Percentiles rank a stretch among this genome's conserved stretches.
Evolutionary conservation across 164 flowering plant species (phyloP).

Genomic region (Dillenia suffruticosa): DNA sequence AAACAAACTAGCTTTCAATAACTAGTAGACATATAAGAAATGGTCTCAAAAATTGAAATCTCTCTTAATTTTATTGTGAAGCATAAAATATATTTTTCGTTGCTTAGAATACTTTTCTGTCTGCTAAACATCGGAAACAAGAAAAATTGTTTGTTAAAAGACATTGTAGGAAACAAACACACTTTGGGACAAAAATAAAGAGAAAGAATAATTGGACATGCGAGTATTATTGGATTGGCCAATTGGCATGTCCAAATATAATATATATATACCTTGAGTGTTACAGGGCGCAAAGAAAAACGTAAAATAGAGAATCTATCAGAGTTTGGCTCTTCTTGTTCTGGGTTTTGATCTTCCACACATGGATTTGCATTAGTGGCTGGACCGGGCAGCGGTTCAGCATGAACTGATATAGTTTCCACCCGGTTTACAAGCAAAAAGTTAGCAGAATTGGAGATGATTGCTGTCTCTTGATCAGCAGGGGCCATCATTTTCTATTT

Average conservation of each 20-base stretch:
- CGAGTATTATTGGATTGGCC: neutral
- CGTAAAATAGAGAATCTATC: conserved; percentile 26
- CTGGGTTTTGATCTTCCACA: conserved; percentile 19
- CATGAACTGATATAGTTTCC: conserved; percentile 30
- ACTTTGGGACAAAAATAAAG: too few species aligned
- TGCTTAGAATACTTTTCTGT: too few species aligned
- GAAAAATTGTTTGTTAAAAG: too few species aligned
- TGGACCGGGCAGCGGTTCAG: conserved; percentile 23
- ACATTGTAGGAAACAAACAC: too few species aligned
- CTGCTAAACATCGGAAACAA: too few species aligned
- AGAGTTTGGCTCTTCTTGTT: conserved; percentile 8
- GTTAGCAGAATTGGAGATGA: conserved; percentile 1
- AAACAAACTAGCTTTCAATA: neutral
- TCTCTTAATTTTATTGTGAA: too few species aligned
- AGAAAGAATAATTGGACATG: neutral
- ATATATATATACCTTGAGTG: conserved; percentile 42
- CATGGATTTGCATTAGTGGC: conserved; percentile 24
- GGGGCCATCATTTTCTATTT: conserved; percentile 42
- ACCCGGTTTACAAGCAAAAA: conserved; percentile 10
- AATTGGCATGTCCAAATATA: too few species aligned
- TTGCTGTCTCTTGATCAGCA: conserved; percentile 40
- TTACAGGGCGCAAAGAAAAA: conserved; percentile 39
- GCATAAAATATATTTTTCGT: too few species aligned
- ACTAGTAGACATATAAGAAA: too few species aligned
- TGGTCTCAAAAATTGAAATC: too few species aligned